Evolutionary conservation across 1,284 basidiomycete genomes (phyloP).

Genomic region (Leccinum huronense): DNA sequence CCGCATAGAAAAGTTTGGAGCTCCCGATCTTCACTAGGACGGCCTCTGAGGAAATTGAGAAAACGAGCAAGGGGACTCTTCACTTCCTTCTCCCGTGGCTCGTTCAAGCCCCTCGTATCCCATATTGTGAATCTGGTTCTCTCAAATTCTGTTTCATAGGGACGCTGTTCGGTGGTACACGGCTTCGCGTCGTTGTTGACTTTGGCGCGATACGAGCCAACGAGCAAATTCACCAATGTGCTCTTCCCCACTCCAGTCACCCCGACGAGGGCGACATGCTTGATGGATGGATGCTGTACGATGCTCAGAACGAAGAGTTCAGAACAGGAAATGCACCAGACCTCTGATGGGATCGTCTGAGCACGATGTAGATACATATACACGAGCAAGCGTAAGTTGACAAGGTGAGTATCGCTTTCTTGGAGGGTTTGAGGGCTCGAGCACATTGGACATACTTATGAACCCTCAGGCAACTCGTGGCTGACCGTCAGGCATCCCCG

Average conservation of each 20-base stretch:
- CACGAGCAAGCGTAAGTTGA: neutral
- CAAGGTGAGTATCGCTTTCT: neutral
- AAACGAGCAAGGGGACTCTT: slow-evolving; percentile 11
- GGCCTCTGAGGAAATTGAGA: slow-evolving; percentile 5
- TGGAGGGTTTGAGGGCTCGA: neutral
- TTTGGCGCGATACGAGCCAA: slow-evolving; percentile 3
- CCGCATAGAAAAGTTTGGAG: slow-evolving; percentile 16
- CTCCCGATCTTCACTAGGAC: slow-evolving; percentile 15
- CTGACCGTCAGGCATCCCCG: slow-evolving; percentile 2
- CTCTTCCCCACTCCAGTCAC: slow-evolving; percentile 23
- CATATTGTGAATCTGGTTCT: slow-evolving; percentile 6
- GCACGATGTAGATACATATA: neutral
- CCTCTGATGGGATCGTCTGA: slow-evolving; percentile 4
- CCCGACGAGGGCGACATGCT: slow-evolving; percentile 20
- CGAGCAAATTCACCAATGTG: slow-evolving; percentile 25
- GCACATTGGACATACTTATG: neutral
- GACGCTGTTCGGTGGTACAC: slow-evolving; percentile 11
- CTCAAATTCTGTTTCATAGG: slow-evolving; percentile 5
- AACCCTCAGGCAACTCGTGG: slow-evolving; percentile 1
- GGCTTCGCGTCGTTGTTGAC: slow-evolving; percentile 16
- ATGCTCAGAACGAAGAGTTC: slow-evolving; percentile 4
- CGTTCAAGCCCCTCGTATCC: slow-evolving; percentile 21
- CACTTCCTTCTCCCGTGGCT: slow-evolving; percentile 10
- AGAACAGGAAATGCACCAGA: slow-evolving; percentile 4
- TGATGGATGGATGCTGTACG: slow-evolving; percentile 7